Conservation (phyloP, 2,329 filamentous ascomycete species). For the Chalaropsis thielavioides region DNA sequence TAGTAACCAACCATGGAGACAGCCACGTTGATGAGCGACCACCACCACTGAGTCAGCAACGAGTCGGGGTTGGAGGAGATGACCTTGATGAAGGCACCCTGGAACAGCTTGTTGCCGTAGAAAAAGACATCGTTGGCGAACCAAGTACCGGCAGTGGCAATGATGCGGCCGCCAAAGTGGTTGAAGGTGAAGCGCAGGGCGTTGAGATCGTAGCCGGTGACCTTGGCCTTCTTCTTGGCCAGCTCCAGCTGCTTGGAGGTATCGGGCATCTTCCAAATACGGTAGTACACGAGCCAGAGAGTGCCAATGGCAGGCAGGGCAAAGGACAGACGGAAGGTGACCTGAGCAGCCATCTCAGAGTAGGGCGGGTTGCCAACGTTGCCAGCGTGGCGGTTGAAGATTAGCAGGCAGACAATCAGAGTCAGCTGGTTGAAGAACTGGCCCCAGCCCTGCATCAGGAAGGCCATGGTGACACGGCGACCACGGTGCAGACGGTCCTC, state of each 20-base stretch:
- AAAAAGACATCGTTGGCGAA: slow-evolving; percentile 98
- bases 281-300: slow-evolving; percentile 90
- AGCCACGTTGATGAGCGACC: slow-evolving; percentile 82
- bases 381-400: slow-evolving; percentile 49
- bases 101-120: slow-evolving; percentile 98
- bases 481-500: slow-evolving; percentile 92
- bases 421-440: slow-evolving; percentile 89
- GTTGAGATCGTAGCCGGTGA: slow-evolving; percentile 84
- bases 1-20: slow-evolving; percentile 85
- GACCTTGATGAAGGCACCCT: slow-evolving; percentile 74
- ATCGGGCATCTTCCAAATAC: slow-evolving; percentile 84
- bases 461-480: slow-evolving; percentile 87
- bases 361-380: slow-evolving; percentile 58
- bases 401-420: slow-evolving; percentile 70
- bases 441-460: slow-evolving; percentile 97
- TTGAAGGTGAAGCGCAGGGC: slow-evolving; percentile 65
- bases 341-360: slow-evolving; percentile 62
- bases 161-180: slow-evolving; percentile 72
- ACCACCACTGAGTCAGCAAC: slow-evolving; percentile 77
- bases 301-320: slow-evolving; percentile 82
- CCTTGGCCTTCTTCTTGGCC: slow-evolving; percentile 71
- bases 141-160: slow-evolving; percentile 81
- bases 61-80: slow-evolving; percentile 55
- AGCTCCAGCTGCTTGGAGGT: slow-evolving; percentile 68
- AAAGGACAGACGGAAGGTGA: slow-evolving; percentile 84